Evolutionary conservation across 2,329 filamentous ascomycete species (phyloP).

Genomic region (Blumeriella jaapii): DNA sequence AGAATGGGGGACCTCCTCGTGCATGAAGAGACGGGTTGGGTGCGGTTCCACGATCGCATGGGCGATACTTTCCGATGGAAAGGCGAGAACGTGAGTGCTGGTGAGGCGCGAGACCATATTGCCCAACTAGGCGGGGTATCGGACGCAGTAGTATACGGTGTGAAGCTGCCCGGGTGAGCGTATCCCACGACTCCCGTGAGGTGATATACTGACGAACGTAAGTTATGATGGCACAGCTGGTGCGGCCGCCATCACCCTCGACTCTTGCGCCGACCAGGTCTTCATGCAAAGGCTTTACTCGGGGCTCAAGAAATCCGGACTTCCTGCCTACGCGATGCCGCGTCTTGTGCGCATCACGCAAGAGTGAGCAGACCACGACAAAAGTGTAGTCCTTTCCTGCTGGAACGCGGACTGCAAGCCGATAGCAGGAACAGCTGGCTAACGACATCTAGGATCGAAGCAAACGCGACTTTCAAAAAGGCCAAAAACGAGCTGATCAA

Average conservation of each 20-base stretch:
- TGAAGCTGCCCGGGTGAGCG: conserved; percentile 30
- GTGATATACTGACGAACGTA: conserved; percentile 15
- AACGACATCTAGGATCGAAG: conserved; percentile 27
- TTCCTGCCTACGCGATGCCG: conserved; percentile 35
- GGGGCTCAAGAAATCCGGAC: conserved; percentile 32
- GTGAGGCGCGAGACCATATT: conserved; percentile 34
- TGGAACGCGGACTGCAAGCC: not conserved
- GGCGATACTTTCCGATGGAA: conserved; percentile 45
- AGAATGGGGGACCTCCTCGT: conserved; percentile 35
- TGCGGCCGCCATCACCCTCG: conserved; percentile 34
- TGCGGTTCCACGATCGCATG: conserved; percentile 36
- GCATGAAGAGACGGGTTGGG: conserved; percentile 31
- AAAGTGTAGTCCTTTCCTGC: no score
- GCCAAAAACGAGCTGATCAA: conserved; percentile 33
- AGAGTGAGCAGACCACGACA: conserved; percentile 27
- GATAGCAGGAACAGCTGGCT: not conserved
- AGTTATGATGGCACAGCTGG: conserved; percentile 38
- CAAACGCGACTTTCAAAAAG: conserved; percentile 39
- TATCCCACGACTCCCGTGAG: not conserved
- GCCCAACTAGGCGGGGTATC: conserved; percentile 30
- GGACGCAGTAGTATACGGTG: conserved; percentile 34
- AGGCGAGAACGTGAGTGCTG: conserved; percentile 36
- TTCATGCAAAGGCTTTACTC: conserved; percentile 31
- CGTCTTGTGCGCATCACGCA: conserved; percentile 35
- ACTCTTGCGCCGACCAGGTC: conserved; percentile 25